Evolutionary conservation across 164 flowering plant genomes (phyloP).

Genomic region (Nymphaea thermarum): DNA sequence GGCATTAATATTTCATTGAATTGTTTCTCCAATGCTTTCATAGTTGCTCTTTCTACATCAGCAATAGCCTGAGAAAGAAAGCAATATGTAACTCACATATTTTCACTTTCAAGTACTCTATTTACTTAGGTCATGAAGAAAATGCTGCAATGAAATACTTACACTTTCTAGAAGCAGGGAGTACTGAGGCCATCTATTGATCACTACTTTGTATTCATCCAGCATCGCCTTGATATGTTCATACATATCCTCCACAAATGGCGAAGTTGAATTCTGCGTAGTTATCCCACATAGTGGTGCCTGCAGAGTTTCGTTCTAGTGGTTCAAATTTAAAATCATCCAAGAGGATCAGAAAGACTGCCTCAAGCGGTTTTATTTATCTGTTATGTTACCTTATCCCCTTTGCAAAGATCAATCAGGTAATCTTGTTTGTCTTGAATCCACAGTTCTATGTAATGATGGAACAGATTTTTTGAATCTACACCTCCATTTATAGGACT

Average conservation of each 20-base stretch:
- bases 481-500: conserved; percentile 69
- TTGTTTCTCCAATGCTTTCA: conserved; percentile 81
- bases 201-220: conserved; percentile 65
- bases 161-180: conserved; percentile 65
- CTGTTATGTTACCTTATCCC: conserved; percentile 51
- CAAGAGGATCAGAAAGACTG: neutral
- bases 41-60: conserved; percentile 64
- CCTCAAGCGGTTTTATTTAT: too few species aligned
- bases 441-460: conserved; percentile 77
- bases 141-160: conserved; percentile 17
- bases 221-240: conserved; percentile 50
- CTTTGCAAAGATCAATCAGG: conserved; percentile 77
- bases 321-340: too few species aligned
- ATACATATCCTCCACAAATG: conserved; percentile 86
- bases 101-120: neutral
- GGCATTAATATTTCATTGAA: conserved; percentile 75
- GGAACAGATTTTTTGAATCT: conserved; percentile 57
- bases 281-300: conserved; percentile 64
- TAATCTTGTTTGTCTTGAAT: conserved; percentile 67
- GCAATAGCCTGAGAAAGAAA: conserved; percentile 49
- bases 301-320: conserved; percentile 20
- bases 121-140: neutral
- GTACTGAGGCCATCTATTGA: conserved; percentile 85
- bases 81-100: neutral
- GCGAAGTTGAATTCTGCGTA: conserved; percentile 74